A percentile compares a stretch with the other conserved stretches of the same genome.
Evolutionary conservation across 73 alveolate species (phyloP).

Genomic region (Halteria grandinella): DNA sequence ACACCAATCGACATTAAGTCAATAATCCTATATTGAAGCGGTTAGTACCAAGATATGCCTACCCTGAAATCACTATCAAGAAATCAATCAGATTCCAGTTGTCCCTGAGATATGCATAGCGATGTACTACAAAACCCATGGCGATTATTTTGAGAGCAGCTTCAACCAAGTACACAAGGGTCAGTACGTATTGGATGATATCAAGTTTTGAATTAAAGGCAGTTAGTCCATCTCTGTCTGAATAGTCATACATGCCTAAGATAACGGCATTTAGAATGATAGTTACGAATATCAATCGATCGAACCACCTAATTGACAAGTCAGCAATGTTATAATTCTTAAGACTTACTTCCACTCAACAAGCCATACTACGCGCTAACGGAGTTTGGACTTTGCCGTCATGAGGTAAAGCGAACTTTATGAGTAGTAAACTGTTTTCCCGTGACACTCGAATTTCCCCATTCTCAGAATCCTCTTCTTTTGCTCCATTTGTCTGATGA

Average conservation of each 20-base stretch:
- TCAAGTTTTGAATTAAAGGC: neutral
- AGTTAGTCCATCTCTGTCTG: conserved; percentile 31
- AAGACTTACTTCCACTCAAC: conserved; percentile 45
- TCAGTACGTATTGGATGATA: too few species aligned
- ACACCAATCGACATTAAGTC: conserved; percentile 33
- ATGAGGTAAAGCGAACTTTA: conserved; percentile 26
- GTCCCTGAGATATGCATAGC: conserved; percentile 70
- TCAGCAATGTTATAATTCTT: neutral
- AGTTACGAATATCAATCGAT: conserved; percentile 21
- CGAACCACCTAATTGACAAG: conserved; percentile 55
- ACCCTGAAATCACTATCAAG: conserved; percentile 58
- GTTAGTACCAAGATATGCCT: neutral
- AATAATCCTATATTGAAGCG: conserved; percentile 28
- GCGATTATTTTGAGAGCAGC: conserved; percentile 63
- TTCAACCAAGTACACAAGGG: conserved; percentile 61
- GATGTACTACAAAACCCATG: conserved; percentile 68
- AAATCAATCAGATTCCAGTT: conserved; percentile 82
- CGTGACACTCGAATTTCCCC: conserved; percentile 22
- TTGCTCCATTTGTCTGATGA: too few species aligned
- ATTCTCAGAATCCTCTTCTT: too few species aligned
- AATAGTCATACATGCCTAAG: conserved; percentile 39
- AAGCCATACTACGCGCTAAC: conserved; percentile 37
- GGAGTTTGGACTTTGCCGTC: neutral
- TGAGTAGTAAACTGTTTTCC: neutral
- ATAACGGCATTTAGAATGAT: conserved; percentile 26